Base-by-base conservation (phyloP, 1,284 basidiomycete genomes). In the Cutaneotrichosporon cavernicola region DNA sequence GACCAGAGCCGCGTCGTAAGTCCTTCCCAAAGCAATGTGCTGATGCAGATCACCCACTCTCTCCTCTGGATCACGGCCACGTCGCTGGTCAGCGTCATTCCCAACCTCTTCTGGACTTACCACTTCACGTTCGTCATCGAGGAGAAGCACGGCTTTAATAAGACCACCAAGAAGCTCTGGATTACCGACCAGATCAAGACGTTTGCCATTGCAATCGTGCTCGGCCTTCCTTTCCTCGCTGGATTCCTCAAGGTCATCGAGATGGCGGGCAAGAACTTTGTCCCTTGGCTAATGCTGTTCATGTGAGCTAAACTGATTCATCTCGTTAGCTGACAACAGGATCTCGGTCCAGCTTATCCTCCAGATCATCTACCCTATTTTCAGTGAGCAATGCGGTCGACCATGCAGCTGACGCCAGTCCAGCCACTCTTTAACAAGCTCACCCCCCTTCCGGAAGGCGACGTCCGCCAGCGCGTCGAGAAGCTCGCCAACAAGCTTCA, bases 351-450 rank as follows among this genome's bases (percentile, higher is more conserved):
- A 95, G 78, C 82, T 97, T 56, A 81, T 86, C 72, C 89, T 95
- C 86, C 88, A 93, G 67, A 83, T 94, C 68, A 79, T 94, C 67
- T 94, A 91, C 81, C 92, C 92, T 5, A 90, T 88, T 22, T 84
- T 97, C 75, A 97, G 76, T 78, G 52, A 64, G 73, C 69, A 26
- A 26, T n/a, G 2, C 34, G 5, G 18, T 34, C 1, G 30, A 22
- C 14, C 26, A 26, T 14, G 7, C 13, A n/a, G 43, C 62, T 60
- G 14, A 62, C 62, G 8, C 18, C 66, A 77, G 76, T 98, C 70
- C 93, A 96, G 74, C 95, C 96, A 0, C 83, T 98, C 49, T 97
- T 98, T 85, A 98, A 98, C 86, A 97, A 92, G 80, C 87, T 97
- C 40, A 92, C 92, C 1, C 92, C 93, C 1, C 85, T 98, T 5